Evolutionary conservation across 208 protist genomes (phyloP).

Genomic region (Leishmania amazonensis): DNA sequence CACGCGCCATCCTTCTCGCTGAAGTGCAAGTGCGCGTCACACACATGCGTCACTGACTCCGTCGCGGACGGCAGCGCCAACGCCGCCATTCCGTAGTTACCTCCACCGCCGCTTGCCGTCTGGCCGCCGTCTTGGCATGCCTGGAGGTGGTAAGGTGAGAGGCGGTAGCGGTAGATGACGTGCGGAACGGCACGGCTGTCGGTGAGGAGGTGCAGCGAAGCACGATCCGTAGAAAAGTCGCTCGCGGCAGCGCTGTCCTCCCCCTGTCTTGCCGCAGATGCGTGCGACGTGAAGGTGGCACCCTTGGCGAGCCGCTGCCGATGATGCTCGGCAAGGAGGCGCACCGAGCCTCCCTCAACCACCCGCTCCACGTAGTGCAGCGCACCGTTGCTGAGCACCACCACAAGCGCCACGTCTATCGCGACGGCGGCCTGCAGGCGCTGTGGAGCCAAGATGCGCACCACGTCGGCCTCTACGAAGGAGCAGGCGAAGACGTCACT

Average conservation of each 20-base stretch:
- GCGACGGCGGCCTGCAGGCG: conserved; percentile 54
- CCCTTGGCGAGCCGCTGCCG: conserved; percentile 16
- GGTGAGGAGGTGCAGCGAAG: background rate
- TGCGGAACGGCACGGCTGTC: conserved; percentile 43
- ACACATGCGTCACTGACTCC: conserved; percentile 14
- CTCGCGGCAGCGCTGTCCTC: background rate
- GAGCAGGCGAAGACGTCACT: conserved; percentile 41
- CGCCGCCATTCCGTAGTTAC: background rate
- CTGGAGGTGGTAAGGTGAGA: conserved; percentile 33
- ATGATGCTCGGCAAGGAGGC: conserved; percentile 53
- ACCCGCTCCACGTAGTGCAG: conserved; percentile 65
- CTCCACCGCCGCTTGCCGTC: background rate
- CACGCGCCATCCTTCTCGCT: conserved; percentile 21
- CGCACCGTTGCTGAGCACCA: conserved; percentile 56
- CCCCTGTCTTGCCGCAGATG: background rate
- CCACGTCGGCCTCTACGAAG: conserved; percentile 49
- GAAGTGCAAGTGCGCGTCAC: conserved; percentile 28
- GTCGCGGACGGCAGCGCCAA: background rate
- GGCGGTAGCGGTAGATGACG: conserved; percentile 67
- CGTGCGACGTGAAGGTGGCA: conserved; percentile 2
- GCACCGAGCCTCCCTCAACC: conserved; percentile 56
- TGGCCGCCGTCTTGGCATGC: background rate
- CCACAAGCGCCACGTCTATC: conserved; percentile 65
- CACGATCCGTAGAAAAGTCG: background rate
- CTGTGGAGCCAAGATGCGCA: conserved; percentile 60